Evolutionary conservation across 106 monocot genomes (phyloP), one percentile per base, ranked within the genome.

Genomic region (Amphibolis antarctica): DNA sequence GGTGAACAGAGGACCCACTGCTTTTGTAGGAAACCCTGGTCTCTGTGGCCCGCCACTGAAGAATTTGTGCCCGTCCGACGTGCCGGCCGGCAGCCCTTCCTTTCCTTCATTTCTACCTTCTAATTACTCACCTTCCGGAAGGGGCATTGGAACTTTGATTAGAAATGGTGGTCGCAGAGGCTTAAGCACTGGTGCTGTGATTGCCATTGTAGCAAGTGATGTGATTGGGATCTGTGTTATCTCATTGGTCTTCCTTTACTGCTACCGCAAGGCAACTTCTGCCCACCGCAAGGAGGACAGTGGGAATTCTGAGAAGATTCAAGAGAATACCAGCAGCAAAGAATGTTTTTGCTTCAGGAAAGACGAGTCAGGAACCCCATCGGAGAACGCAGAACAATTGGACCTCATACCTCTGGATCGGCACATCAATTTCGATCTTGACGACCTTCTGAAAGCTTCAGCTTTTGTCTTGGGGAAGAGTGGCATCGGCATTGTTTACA

Each of bases 31-130:
- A 13, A 93, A 93, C 62, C 88, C 93, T 0, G 71, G 68, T 3
- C 85, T 93, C 18, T 88, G 88, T 54, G 93, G 88, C 12, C 81
- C 93, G 12, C 93, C 85, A 12, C 67, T 93, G 71, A 89, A 86
- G 78, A 72, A 83, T 42, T 74, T 77, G 1, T 88, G 88, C 69
- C 63, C 77, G 59, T 52, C 80, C 2, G 53, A 66, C 13, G 51
- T 50, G 10, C 64, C 77, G 6, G 28, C 44, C 3, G 24, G 13
- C 19, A 26, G 20, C 24, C 45, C 69, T 18, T 68, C 82, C 0
- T 60, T 69, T 3, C 45, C 67, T 22, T 83, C 91, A 0, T 76
- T 60, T 66, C 22, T 76, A 10, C 77, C 82, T 3, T 46, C 29
- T 29, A 75, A 67, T 55, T 58, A 44, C 19, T 28, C 76, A 9